Percentiles rank a stretch among this genome's conserved stretches.
These are phyloP conservation scores for Coriaria nepalensis DNA, from an alignment of 306 rosid species.

Conservation along the genomic window DNA sequence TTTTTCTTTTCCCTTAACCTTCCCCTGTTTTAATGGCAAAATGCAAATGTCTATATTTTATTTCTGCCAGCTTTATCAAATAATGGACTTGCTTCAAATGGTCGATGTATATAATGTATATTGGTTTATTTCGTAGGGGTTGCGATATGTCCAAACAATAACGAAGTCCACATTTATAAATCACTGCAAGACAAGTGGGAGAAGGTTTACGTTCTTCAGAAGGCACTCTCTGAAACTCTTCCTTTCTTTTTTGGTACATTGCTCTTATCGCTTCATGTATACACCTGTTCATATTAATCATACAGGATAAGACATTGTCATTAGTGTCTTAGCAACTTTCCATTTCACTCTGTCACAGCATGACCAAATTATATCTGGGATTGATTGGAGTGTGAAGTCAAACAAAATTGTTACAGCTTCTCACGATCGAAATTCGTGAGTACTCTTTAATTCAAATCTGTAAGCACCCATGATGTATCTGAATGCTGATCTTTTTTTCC, in stretches of 20 bases:
- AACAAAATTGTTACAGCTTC: constrained; percentile 91
- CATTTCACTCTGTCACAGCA: constrained; percentile 38
- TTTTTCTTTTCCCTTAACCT: no score
- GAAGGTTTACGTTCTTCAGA: constrained; percentile 78
- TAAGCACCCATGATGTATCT: not conserved
- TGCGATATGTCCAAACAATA: constrained; percentile 83
- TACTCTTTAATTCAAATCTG: constrained; percentile 8
- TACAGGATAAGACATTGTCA: not conserved
- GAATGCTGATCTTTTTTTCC: constrained; percentile 2
- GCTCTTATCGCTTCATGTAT: no score
- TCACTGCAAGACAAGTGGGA: constrained; percentile 87
- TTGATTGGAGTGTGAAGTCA: constrained; percentile 81
- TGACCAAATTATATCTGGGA: constrained; percentile 84
- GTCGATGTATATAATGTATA: not conserved
- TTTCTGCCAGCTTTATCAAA: no score
- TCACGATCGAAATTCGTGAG: constrained; percentile 97
- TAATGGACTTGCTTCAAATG: not conserved
- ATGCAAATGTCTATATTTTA: no score
- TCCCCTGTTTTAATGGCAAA: no score
- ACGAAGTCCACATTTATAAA: constrained; percentile 81
- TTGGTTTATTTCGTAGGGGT: constrained; percentile 46
- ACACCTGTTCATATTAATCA: not conserved
- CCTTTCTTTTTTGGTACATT: not conserved
- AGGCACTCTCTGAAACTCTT: constrained; percentile 29
- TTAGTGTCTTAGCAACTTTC: constrained; percentile 14